These are phyloP conservation scores for Truncatella angustata DNA, from an alignment of 2,329 filamentous ascomycete species.

Conservation along the genomic window DNA sequence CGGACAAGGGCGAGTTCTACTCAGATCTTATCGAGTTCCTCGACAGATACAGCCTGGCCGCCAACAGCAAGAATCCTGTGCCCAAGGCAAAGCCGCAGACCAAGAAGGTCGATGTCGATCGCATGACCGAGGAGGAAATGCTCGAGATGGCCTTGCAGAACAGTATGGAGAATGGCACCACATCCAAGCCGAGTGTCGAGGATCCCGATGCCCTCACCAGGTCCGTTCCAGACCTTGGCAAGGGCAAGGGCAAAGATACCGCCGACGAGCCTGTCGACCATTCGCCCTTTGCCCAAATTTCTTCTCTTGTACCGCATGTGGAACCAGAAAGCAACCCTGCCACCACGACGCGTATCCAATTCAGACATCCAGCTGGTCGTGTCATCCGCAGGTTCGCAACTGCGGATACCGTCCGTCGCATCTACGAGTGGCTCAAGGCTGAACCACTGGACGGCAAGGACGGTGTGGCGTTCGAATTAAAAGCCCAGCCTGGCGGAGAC, in stretches of 20 bases:
- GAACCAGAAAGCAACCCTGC: conserved; percentile 73
- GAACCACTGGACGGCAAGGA: conserved; percentile 78
- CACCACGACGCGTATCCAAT: conserved; percentile 84
- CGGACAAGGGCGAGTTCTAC: conserved; percentile 75
- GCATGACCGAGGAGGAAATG: conserved; percentile 98
- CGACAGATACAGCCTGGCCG: conserved; percentile 90
- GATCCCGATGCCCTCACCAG: conserved; percentile 91
- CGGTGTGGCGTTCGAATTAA: conserved; percentile 80
- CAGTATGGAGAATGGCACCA: conserved; percentile 62
- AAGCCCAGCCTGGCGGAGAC: conserved; percentile 76
- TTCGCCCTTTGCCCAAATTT: conserved; percentile 66
- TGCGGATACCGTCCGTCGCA: conserved; percentile 71
- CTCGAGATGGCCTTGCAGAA: conserved; percentile 89
- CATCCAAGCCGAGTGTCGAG: conserved; percentile 53
- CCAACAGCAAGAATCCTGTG: conserved; percentile 89
- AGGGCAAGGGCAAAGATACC: conserved; percentile 50
- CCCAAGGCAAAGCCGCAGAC: conserved; percentile 72
- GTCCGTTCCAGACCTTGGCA: conserved; percentile 46
- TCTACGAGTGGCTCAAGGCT: conserved; percentile 97
- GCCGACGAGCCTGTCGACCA: conserved; percentile 18
- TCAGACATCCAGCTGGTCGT: conserved; percentile 79
- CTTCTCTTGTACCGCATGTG: conserved; percentile 67
- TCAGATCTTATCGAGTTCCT: conserved; percentile 93
- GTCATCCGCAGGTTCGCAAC: conserved; percentile 83
- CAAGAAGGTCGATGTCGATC: conserved; percentile 71